Evolutionary conservation across 257 asterid species (phyloP).

Genomic region (Ajuga chamaepitys): DNA sequence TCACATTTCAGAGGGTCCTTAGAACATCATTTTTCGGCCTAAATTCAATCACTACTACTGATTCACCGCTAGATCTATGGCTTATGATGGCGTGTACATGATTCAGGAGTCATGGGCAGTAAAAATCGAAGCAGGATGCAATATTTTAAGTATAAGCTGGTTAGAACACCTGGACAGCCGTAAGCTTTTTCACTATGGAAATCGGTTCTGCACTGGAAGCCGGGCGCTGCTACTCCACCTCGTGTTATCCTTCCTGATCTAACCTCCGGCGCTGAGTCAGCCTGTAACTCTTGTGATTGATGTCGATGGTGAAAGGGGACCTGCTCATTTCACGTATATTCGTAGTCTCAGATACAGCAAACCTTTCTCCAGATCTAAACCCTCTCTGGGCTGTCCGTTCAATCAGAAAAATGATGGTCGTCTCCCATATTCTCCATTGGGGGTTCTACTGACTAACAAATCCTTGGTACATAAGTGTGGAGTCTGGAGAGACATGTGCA

Average conservation of each 20-base stretch:
- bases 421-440: slow-evolving; percentile 59
- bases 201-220: slow-evolving; percentile 82
- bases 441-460: slow-evolving; percentile 53
- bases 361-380: slow-evolving; percentile 38
- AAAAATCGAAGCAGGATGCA: slow-evolving; percentile 63
- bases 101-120: slow-evolving; percentile 82
- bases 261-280: slow-evolving; percentile 67
- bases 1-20: neutral
- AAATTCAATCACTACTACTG: neutral
- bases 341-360: slow-evolving; percentile 43
- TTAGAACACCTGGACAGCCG: slow-evolving; percentile 78
- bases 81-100: slow-evolving; percentile 82
- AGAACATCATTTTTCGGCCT: neutral
- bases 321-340: slow-evolving; percentile 76
- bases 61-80: slow-evolving; percentile 50
- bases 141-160: slow-evolving; percentile 73
- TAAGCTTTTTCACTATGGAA: slow-evolving; percentile 79
- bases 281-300: slow-evolving; percentile 83
- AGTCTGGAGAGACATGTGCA: slow-evolving; percentile 68
- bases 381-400: slow-evolving; percentile 61
- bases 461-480: slow-evolving; percentile 71
- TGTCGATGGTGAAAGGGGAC: slow-evolving; percentile 83
- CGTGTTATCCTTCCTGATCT: slow-evolving; percentile 81
- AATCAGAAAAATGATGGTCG: slow-evolving; percentile 50
- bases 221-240: slow-evolving; percentile 46